Percentiles rank a stretch among this genome's conserved stretches.
These are phyloP conservation scores for Xerocomus cyaneibrunnescens DNA, from an alignment of 1,284 basidiomycete species.

Conservation along the genomic window DNA sequence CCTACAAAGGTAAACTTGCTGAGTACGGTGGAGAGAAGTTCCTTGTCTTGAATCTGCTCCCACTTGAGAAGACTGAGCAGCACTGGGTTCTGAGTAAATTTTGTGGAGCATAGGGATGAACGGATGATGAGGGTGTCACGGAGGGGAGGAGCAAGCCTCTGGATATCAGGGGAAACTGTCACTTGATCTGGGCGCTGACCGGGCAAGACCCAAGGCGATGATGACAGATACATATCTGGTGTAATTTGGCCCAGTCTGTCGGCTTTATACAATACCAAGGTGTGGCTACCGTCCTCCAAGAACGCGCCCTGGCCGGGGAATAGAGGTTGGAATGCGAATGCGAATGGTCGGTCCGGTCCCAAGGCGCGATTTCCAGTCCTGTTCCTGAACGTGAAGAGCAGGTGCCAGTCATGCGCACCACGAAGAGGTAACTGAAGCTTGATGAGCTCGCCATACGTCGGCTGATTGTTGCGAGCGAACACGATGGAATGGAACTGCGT, in stretches of 20 bases:
- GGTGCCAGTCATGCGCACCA: conserved; percentile 77
- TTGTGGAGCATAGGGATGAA: conserved; percentile 90
- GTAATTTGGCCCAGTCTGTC: conserved; percentile 64
- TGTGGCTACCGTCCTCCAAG: conserved; percentile 89
- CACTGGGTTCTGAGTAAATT: conserved; percentile 90
- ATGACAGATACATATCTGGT: conserved; percentile 66
- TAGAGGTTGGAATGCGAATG: conserved; percentile 90
- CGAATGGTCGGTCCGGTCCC: conserved; percentile 77
- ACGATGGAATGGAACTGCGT: conserved; percentile 89
- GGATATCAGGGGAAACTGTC: conserved; percentile 59
- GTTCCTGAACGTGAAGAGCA: conserved; percentile 94
- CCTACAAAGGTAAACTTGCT: conserved; percentile 90
- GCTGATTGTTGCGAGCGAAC: conserved; percentile 80
- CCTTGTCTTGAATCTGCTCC: conserved; percentile 69
- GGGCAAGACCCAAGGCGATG: conserved; percentile 56
- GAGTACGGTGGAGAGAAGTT: conserved; percentile 71
- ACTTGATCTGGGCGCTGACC: conserved; percentile 62
- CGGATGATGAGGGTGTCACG: conserved; percentile 82
- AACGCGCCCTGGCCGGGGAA: conserved; percentile 79
- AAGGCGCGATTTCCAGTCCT: conserved; percentile 57
- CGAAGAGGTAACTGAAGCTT: conserved; percentile 80
- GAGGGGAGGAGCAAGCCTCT: conserved; percentile 64
- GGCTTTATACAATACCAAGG: conserved; percentile 78
- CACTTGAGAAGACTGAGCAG: conserved; percentile 84
- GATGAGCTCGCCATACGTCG: conserved; percentile 92